Evolutionary conservation across 2,329 filamentous ascomycete species (phyloP), one percentile per base, ranked within the genome.

Genomic region (Exophiala sp.): DNA sequence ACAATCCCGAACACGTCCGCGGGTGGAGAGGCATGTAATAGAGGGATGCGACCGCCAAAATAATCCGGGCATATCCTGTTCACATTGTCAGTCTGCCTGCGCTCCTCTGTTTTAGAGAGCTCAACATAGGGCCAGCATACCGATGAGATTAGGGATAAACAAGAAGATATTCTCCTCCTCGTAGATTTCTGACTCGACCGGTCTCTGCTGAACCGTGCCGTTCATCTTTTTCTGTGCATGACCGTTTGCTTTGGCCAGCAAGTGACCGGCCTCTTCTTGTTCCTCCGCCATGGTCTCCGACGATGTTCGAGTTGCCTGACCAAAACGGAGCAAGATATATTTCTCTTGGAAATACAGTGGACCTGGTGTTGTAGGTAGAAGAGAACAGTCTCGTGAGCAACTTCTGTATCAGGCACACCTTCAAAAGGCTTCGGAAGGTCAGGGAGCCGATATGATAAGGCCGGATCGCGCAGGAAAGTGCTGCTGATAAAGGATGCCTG

Each of bases 1-100:
- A 99, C 50, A 95, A 83, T 46, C 50, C 46, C 5, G 61, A 63
- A 51, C 62, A 63, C 20, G 62, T 64, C 38, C 62, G 59, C 12
- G 62, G 62, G 72, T 99, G 94, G 50, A 97, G 83, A 47, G 94
- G 92, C 94, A 99, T 99, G 78, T 96, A 99, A 78, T 97, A 96
- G 62, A 99, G 85, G 24, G 94, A 96, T 44, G 88, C 89, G 66
- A 96, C 77, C 65, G 91, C 91, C 62, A 92, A 82, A 60, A 92
- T 75, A 67, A 94, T 87, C 65, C 89, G 85, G 54, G 75, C 79
- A 72, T 92, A 92, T 63, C 88, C 88, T 91, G 61, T 47, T 42
- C 29, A 34, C 40, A 39, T 32, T 8, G 35, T 52, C 12, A 50
- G 34, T 21, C 33, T 38, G 36, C 29, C 16, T 18, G 16, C 9